Evolutionary conservation across 768 basidiomycete species (phyloP), one percentile per base, ranked within the genome.

Genomic region (Leccinum olivaceopallidum): DNA sequence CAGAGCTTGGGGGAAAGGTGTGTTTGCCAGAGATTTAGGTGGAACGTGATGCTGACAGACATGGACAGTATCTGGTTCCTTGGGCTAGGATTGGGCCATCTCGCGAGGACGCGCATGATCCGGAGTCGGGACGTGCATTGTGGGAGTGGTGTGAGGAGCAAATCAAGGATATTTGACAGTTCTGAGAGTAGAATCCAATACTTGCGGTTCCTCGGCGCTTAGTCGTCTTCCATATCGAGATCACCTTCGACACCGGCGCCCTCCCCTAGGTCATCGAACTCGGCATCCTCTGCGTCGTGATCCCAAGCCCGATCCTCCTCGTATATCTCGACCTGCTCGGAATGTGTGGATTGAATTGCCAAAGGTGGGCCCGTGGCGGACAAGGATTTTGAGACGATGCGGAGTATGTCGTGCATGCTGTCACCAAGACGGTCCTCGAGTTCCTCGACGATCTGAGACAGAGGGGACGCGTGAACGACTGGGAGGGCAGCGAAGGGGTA

Each of bases 371-470:
- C 53, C 1, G 65, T 48, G 6, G 55, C 7, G 18, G 66, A 72
- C 58, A 74, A 66, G 6, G 83, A 83, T 10, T 72, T 69, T 34
- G 83, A 76, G 24, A 95, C 88, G 30, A 77, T 71, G 5, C 71
- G 68, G 0, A 94, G 77, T 12, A 95, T 84, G 9, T 87, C 84
- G 3, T 88, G 83, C 75, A 89, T 86, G 34, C 81, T 77, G 44
- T 87, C 82, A 0, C 87, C 86, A 5, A 94, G 81, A 49, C 95
- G 83, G 64, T 91, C 89, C 73, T 95, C 92, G 3, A 94, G 76
- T 72, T 98, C 95, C 75, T 98, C 95, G 9, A 98, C 85, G 57
- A 96, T 89, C 95, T 97, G 56, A n/a, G 49, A 22, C 37, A 20
- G n/a, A 42, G 6, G 32, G 3, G 20, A 30, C 63, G 59, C 57